Conservation (phyloP, 176 grass and related monocot species). For the Triticum aestivum region DNA sequence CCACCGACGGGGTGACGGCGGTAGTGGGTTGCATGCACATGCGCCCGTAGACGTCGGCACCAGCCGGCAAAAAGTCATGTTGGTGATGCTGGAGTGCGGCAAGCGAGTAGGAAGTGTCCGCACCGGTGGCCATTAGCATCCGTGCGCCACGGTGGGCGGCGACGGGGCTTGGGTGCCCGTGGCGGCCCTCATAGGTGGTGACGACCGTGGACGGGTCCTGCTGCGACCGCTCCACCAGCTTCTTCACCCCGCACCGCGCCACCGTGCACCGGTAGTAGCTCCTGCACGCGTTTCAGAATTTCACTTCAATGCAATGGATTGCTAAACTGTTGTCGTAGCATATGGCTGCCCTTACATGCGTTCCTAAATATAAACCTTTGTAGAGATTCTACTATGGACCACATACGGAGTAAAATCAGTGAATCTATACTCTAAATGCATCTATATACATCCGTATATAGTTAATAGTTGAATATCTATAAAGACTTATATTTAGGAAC, state of each 20-base stretch:
- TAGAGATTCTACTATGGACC: no score
- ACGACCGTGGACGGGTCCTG: conserved; percentile 65
- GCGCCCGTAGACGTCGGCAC: background rate
- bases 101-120: background rate
- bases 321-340: background rate
- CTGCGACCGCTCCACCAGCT: conserved; percentile 74
- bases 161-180: conserved; percentile 56
- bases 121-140: background rate
- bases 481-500: no score
- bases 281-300: conserved; percentile 33
- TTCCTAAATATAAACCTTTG: no score
- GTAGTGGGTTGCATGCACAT: no score
- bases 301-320: background rate
- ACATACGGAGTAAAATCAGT: no score
- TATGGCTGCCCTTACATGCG: no score
- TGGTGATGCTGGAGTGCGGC: background rate
- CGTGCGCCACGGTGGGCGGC: conserved; percentile 15
- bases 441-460: no score
- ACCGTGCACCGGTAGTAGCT: conserved; percentile 94
- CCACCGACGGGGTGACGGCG: background rate
- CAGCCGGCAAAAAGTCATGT: background rate
- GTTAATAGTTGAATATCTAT: no score
- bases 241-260: conserved; percentile 78
- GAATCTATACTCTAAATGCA: no score
- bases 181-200: conserved; percentile 88